Base-by-base conservation (phyloP, 164 flowering plant genomes). In the Echeveria elegans region DNA sequence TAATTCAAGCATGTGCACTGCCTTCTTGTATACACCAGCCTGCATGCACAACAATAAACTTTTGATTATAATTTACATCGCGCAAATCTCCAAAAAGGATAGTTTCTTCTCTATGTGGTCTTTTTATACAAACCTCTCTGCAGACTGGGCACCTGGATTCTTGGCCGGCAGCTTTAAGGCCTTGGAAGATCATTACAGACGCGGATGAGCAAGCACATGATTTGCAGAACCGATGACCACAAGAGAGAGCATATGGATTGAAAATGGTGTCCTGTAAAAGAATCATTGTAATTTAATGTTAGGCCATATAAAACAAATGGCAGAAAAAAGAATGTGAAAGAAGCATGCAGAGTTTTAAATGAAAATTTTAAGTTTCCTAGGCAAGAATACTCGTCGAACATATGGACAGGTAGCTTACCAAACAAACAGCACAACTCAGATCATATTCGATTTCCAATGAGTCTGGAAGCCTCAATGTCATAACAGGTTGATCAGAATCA, bases 211-310 rank as follows among this genome's bases (percentile, higher is more conserved):
- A 92, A 67, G 83, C 86, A 77, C 98, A 89, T 4, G 73, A 66
- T 73, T 89, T 88, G 84, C 98, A 92, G 73, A 89, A 89, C 9
- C 90, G 82, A 75, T 92, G 96, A 11, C 95, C 96, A 68, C 98
- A 92, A 34, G 83, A 73, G 73, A 92, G 74, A 66, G 98, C 96
- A 76, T 87, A 85, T n/a, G 98, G 91, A 73, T 88, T 81, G 69
- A 88, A 90, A 65, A 88, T 79, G 21, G 68, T 76, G 23, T 90
- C 96, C 98, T 92, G 81, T 24, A 26, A 72, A 45, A 29, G 4
- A 65, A 61, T 56, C 30, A 9, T 64, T 45, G 18, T 23, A 5
- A 64, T 24, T 34, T 34, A 38, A 15, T 21, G 65, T 68, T 68
- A 40, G 43, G 45, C 37, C 3, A 7, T 7, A 34, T 34, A 34